phyloP scores from a whole-genome alignment of 176 grass and related monocot genomes.

The Pontederia crassipes region DNA sequence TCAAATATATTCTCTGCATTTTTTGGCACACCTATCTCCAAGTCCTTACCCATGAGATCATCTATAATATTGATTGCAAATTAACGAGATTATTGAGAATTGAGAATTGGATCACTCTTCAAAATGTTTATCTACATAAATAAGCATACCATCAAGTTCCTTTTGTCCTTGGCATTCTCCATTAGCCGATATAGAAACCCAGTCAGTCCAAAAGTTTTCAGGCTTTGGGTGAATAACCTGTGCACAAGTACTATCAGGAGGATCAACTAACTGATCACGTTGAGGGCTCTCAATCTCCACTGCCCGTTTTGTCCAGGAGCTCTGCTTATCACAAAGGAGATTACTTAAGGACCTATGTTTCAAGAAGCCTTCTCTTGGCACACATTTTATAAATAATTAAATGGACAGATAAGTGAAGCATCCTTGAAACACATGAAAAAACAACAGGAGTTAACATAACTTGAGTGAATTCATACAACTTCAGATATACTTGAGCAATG shows the following conservation, averaged over 20 bases:
- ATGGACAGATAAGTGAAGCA: no score
- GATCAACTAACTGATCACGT: slow-evolving; percentile 46
- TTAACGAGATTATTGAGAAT: background rate
- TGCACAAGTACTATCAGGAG: slow-evolving; percentile 65
- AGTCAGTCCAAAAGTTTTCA: slow-evolving; percentile 40
- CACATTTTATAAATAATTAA: no score
- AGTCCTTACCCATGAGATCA: slow-evolving; percentile 51
- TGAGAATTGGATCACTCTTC: background rate
- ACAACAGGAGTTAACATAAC: no score
- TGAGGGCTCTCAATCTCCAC: slow-evolving; percentile 64
- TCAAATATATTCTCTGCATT: slow-evolving; percentile 22
- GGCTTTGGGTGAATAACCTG: slow-evolving; percentile 55
- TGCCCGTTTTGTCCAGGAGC: slow-evolving; percentile 68
- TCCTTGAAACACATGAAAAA: no score
- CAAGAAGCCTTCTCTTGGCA: background rate
- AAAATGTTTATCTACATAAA: background rate
- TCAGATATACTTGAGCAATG: no score
- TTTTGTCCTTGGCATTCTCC: slow-evolving; percentile 40
- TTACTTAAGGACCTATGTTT: background rate
- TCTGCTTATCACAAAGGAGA: slow-evolving; percentile 29
- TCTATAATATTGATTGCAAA: slow-evolving; percentile 21
- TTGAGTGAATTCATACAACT: no score
- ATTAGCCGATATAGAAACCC: slow-evolving; percentile 26
- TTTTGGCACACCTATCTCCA: slow-evolving; percentile 54
- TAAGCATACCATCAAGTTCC: slow-evolving; percentile 37